Base-by-base conservation (phyloP, 2,329 filamentous ascomycete species). In the Penicillium sp. region DNA sequence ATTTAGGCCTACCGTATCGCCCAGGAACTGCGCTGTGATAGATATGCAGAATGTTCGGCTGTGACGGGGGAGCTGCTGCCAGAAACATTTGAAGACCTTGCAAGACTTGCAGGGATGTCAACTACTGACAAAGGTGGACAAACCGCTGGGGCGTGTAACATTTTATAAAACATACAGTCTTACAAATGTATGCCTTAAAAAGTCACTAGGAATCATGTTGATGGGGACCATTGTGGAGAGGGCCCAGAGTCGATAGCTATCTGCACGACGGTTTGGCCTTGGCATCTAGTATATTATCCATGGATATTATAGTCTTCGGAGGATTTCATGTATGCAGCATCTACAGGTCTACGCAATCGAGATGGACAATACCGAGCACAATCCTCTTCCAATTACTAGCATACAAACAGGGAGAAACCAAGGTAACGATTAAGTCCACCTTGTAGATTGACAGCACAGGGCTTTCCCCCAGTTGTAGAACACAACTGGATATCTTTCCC, bases 401-500 rank as follows among this genome's bases (percentile, higher is more conserved):
- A 65, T 66, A 73, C 64, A 74, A 61, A 70, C 69, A 73, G 65
- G 70, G 69, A 73, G 69, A 72, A 73, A 73, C 73, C 80, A 84
- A 89, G 87, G 88, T 84, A 88, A 92, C 91, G 88, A 82, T 93
- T 76, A 96, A 93, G 91, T 91, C 86, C 86, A 89, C 81, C 87
- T 90, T 88, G 85, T 84, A 85, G 85, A 71, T 75, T 75, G 83
- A 85, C 82, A 86, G 83, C 86, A 95, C 93, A 97, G 92, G 93
- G 93, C 93, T 92, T 97, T 98, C 93, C 92, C 93, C 91, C 88
- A 79, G 75, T 75, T 64, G 68, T 70, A 68, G 68, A 77, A 75
- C 74, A 76, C 79, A 70, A 70, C 73, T 73, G 74, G 91, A 89
- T 96, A 92, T 98, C 93, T 98, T 98, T 98, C 93, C 93, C 92